These are phyloP conservation scores for Rhizopogon roseolus DNA, from an alignment of 768 basidiomycete genomes.

Conservation along the genomic window DNA sequence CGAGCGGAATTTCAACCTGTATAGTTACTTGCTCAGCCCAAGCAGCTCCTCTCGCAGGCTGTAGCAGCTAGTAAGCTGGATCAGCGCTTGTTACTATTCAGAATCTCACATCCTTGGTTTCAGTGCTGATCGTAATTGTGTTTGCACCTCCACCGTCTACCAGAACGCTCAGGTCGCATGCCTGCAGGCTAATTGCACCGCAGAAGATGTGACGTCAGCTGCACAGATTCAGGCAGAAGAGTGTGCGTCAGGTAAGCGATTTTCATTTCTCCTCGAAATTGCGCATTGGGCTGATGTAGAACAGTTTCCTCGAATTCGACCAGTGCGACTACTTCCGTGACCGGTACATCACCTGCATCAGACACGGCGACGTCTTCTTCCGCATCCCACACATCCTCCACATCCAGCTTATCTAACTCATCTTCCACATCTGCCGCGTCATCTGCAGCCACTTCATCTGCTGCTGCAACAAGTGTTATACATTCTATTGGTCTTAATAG, in stretches of 20 bases:
- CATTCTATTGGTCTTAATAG: slow-evolving; percentile 13
- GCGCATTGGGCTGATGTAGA: neutral
- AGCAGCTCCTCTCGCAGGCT: neutral
- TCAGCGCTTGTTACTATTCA: neutral
- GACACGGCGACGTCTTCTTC: neutral
- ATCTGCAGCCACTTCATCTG: neutral
- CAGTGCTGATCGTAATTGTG: slow-evolving; percentile 34
- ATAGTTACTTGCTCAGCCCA: slow-evolving; percentile 1
- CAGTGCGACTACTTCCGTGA: neutral
- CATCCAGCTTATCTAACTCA: neutral
- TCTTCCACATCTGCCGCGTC: neutral
- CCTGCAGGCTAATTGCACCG: slow-evolving; percentile 29
- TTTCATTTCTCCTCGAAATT: neutral
- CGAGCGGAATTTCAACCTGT: slow-evolving; percentile 5
- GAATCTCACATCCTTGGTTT: neutral
- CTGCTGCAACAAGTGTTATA: slow-evolving; percentile 13
- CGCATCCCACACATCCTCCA: no score
- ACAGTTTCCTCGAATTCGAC: neutral
- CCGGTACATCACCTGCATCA: no score
- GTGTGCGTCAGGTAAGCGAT: slow-evolving; percentile 23
- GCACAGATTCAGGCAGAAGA: slow-evolving; percentile 21
- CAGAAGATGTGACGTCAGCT: slow-evolving; percentile 26
- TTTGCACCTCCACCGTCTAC: slow-evolving; percentile 35
- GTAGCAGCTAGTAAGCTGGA: slow-evolving; percentile 12
- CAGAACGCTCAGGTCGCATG: slow-evolving; percentile 28